Base-by-base conservation (phyloP, 495 filamentous ascomycete species). In the Talaromyces proteolyticus region DNA sequence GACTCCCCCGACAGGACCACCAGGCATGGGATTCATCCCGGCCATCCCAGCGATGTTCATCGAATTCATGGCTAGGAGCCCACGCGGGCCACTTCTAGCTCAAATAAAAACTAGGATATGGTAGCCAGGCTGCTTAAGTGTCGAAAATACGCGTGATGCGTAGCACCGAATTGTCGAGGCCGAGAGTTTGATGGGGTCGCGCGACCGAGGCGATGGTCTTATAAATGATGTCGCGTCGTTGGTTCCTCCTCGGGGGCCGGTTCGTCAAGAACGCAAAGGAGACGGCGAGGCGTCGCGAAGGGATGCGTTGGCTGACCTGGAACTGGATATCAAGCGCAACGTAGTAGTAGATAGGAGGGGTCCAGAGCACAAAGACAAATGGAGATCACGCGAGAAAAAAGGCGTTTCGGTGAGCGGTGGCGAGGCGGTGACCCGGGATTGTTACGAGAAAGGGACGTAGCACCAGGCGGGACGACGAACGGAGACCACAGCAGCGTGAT, bases 21-120 rank as follows among this genome's bases (percentile, higher is more conserved):
- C 83, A 59, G 76, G 70, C 60, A 68, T 68, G 43, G 70, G 68
- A 60, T 78, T 84, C 75, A 88, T 85, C 53, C 72, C 75, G 52
- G 70, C 70, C 72, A 86, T 81, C 61, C 83, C 84, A 62, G 87
- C 79, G 68, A 82, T 81, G 59, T 88, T 90, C 85, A 91, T 92
- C 57, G 37, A 20, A 44, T 44, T 50, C 46, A 55, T 47, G 50
- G 23, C 48, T 51, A 29, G 41, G 23, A 49, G 38, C 22, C 49
- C 48, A 46, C 20, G 18, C 25, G 37, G 48, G 34, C 42, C 25
- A 44, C 24, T 34, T 45, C 34, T 25, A 43, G 34, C 47, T 20
- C 47, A 34, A 19, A 49, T 24, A 3, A 41, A 7, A 20, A 21
- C 24, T 49, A 49, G 17, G 20, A n/a, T 40, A 40, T 41, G 22